Evolutionary conservation across 2,329 filamentous ascomycete genomes (phyloP).

Genomic region (Penicillium sp.): DNA sequence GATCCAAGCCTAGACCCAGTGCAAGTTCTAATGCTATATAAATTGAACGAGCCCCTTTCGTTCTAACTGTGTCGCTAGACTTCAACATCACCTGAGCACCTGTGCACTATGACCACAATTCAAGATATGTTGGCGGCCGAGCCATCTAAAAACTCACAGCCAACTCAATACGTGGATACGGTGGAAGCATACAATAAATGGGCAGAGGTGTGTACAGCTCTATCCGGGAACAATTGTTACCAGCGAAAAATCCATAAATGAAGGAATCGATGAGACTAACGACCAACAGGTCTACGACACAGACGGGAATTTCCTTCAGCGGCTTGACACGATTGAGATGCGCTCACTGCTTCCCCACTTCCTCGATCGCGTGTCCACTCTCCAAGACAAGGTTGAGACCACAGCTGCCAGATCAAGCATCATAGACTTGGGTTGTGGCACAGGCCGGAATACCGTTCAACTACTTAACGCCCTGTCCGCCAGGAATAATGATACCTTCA

Average conservation of each 20-base stretch:
- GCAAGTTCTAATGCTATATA: too few relatives aligned
- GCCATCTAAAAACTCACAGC: background rate
- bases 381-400: conserved; percentile 2
- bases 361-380: conserved; percentile 34
- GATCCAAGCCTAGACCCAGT: background rate
- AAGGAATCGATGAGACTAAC: background rate
- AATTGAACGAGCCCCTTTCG: background rate
- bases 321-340: conserved; percentile 62
- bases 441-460: conserved; percentile 62
- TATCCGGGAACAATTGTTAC: background rate
- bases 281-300: conserved; percentile 58
- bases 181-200: conserved; percentile 42
- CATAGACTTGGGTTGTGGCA: conserved; percentile 67
- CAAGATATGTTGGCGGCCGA: conserved; percentile 17
- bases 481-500: conserved; percentile 13
- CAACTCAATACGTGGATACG: conserved; percentile 35
- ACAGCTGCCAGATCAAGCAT: conserved; percentile 39
- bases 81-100: background rate
- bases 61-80: background rate
- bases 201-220: conserved; percentile 30
- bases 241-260: too few relatives aligned
- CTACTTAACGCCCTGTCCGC: conserved; percentile 35
- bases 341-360: conserved; percentile 52
- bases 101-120: conserved; percentile 22
- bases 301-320: conserved; percentile 67